Base-by-base conservation (phyloP, 176 grass and related monocot genomes). In the Musa schizocarpa region DNA sequence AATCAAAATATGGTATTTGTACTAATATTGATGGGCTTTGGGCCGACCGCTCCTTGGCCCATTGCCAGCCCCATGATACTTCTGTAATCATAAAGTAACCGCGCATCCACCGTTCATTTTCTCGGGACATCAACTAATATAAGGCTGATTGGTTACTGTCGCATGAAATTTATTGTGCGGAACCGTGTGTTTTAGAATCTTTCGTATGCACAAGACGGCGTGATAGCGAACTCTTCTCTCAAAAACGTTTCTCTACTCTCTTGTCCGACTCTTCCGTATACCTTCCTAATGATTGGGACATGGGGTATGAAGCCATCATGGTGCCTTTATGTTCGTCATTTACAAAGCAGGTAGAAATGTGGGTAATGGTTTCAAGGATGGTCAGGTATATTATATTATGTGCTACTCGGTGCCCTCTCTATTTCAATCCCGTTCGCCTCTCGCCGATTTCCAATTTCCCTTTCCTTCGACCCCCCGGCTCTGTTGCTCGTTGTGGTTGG, bases 211-310 rank as follows among this genome's bases (percentile, higher is more conserved):
- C 4, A 43, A 43, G 34, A 43, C 34, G 34, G 34, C 54, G 12
- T 56, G 54, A 56, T 16, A 5, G 3, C 54, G 54, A 14, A 3
- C 54, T 16, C 54, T 16, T 56, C 2, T 16, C 16, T 61, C 57
- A 61, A 61, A 5, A 61, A 61, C 0, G 11, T n/a, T n/a, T 61
- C 57, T 43, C 4, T 6, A 43, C 34, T 4, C 34, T 43, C 4
- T 43, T 6, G 0, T 0, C 0, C 34, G 34, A 5, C 4, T 43
- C 4, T 3, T 4, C 0, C 0, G 0, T 6, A 43, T 43, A 43
- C 34, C 34, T 43, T 43, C 4, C 34, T 43, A 43, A 6, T 43
- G 34, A 43, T 43, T 43, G 34, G 34, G 34, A 43, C 5, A 6
- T 43, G 34, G 3, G 34, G 0, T 43, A 5, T 43, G 34, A 3